phyloP scores from a whole-genome alignment of 768 basidiomycete genomes.

The Galerina marginata region DNA sequence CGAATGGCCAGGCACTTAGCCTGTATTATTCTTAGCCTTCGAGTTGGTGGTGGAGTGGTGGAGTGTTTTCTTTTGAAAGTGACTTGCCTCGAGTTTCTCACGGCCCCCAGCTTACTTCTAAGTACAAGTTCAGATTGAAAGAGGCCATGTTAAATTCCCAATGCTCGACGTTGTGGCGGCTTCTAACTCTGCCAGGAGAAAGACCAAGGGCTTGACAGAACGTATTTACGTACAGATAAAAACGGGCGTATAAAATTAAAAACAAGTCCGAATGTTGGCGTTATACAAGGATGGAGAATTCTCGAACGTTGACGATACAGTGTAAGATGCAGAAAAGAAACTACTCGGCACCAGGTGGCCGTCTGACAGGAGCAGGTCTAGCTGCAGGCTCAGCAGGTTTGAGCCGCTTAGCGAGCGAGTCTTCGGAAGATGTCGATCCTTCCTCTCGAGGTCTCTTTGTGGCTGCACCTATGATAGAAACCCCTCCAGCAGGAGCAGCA shows the following conservation, averaged over 20 bases:
- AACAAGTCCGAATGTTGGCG: not conserved
- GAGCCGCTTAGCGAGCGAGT: conserved; percentile 69
- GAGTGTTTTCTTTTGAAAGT: no score
- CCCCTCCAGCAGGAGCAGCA: conserved; percentile 40
- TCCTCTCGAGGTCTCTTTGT: conserved; percentile 70
- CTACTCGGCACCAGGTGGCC: conserved; percentile 10
- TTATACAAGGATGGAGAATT: conserved; percentile 3
- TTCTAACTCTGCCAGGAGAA: no score
- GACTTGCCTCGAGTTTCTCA: no score
- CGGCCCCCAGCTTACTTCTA: no score
- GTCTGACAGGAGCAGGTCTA: conserved; percentile 24
- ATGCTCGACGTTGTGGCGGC: no score
- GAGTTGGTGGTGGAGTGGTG: no score
- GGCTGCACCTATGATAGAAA: conserved; percentile 70
- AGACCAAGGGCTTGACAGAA: not conserved
- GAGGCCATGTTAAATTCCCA: no score
- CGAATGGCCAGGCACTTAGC: no score
- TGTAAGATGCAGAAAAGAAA: not conserved
- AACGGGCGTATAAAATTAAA: not conserved
- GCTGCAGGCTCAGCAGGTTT: conserved; percentile 54
- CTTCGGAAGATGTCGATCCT: conserved; percentile 45
- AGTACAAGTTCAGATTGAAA: no score
- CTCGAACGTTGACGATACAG: conserved; percentile 11
- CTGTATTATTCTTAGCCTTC: no score
- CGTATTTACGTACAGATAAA: conserved; percentile 8